Percentiles rank a stretch among this genome's conserved stretches.
These are phyloP conservation scores for Fusarium sp. DNA, from an alignment of 2,329 filamentous ascomycete species.

Conservation along the genomic window DNA sequence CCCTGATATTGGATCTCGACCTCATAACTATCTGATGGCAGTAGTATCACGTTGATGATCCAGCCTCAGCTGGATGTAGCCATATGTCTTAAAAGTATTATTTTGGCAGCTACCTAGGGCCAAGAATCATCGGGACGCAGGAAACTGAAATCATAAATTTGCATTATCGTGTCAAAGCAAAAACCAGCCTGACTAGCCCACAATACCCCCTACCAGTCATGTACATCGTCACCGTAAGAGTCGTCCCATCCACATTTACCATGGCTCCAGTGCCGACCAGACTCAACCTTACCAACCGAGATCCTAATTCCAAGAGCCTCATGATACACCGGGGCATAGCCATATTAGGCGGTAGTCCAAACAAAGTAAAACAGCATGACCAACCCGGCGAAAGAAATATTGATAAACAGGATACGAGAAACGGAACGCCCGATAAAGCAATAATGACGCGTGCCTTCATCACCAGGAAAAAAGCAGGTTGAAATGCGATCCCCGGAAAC, in stretches of 20 bases:
- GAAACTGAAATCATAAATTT: slow-evolving; percentile 37
- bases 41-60: neutral
- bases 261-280: slow-evolving; percentile 7
- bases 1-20: neutral
- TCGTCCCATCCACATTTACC: slow-evolving; percentile 19
- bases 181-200: slow-evolving; percentile 30
- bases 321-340: slow-evolving; percentile 23
- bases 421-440: slow-evolving; percentile 9
- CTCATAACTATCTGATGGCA: neutral
- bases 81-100: neutral
- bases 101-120: neutral
- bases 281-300: slow-evolving; percentile 16
- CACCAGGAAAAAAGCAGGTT: slow-evolving; percentile 23
- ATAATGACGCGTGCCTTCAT: slow-evolving; percentile 13
- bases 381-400: slow-evolving; percentile 9
- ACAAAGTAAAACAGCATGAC: slow-evolving; percentile 10
- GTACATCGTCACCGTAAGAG: slow-evolving; percentile 26
- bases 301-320: slow-evolving; percentile 7
- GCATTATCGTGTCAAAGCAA: slow-evolving; percentile 38
- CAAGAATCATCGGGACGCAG: neutral
- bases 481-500: slow-evolving; percentile 36
- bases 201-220: slow-evolving; percentile 20
- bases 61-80: neutral
- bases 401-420: slow-evolving; percentile 22
- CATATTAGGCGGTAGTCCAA: slow-evolving; percentile 24